A percentile compares a stretch with the other conserved stretches of the same genome.
Conservation (phyloP, 148 eudicot species). For the Dysphania ambrosioides region DNA sequence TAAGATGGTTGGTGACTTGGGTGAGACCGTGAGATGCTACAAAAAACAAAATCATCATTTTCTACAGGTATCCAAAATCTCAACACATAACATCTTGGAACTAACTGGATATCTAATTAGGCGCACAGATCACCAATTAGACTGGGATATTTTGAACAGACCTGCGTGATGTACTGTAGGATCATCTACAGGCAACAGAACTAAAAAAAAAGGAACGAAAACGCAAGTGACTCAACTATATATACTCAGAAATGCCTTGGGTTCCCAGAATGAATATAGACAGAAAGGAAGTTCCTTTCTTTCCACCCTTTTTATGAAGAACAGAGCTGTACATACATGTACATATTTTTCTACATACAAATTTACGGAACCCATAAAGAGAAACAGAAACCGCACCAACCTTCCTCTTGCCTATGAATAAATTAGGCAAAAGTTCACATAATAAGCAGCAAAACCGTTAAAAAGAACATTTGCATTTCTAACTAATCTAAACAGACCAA, state of each 20-base stretch:
- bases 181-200: neutral
- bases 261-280: neutral
- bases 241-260: neutral
- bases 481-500: slow-evolving; percentile 27
- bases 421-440: slow-evolving; percentile 27
- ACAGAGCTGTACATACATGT: slow-evolving; percentile 56
- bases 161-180: neutral
- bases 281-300: slow-evolving; percentile 8
- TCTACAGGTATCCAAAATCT: neutral
- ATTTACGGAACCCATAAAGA: slow-evolving; percentile 21
- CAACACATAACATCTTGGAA: neutral
- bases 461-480: slow-evolving; percentile 28
- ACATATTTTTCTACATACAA: slow-evolving; percentile 45
- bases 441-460: slow-evolving; percentile 20
- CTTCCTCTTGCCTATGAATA: slow-evolving; percentile 39
- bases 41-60: too few species aligned
- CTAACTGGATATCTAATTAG: neutral
- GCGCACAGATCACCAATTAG: neutral
- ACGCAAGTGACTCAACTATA: neutral
- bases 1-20: too few species aligned
- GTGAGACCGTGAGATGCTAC: too few species aligned
- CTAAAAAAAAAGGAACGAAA: neutral
- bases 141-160: neutral
- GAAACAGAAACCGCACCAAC: slow-evolving; percentile 20
- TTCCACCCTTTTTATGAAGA: slow-evolving; percentile 8